Base-by-base conservation (phyloP, 495 filamentous ascomycete species). In the Penicillium manginii region DNA sequence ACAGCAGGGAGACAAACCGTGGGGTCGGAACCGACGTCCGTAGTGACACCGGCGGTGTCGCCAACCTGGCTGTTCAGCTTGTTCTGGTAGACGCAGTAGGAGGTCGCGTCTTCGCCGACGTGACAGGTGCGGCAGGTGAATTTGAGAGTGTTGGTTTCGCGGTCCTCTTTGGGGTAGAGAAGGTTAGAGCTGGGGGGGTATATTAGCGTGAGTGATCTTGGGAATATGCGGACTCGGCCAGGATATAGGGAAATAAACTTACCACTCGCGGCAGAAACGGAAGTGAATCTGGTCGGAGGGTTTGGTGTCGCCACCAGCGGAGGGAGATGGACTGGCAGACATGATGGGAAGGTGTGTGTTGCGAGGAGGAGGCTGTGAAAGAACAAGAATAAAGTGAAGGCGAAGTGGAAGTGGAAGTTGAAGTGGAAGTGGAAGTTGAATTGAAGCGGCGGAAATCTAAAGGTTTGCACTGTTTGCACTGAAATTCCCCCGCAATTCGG, bases 231-330 rank as follows among this genome's bases (percentile, higher is more conserved):
- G 40, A 17, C 22, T 14, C 17, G 3, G 4, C 19, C 11, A 22
- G 35, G 35, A 15, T 18, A 37, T 63, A 35, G 22, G 26, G n/a
- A 5, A 21, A 54, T 33, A 19, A 12, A 54, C 79, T 57, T 75
- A 89, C 88, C 94, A 98, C 82, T 98, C 94, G 56, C 90, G 88
- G 78, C 94, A 98, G 84, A 98, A 98, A 58, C 89, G 87, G 80
- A 98, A 98, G 33, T 91, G 89, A 69, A 97, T 90, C 73, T 93
- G 91, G 68, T 92, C 90, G 54, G 77, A 81, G 74, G 78, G 80
- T 71, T 84, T 87, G 62, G 59, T 57, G 32, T 83, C 81, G 51
- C 78, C 81, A 65, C 73, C 78, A 39, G 78, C 71, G 62, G 82
- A 81, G 19, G 87, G 80, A 40, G 83, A 77, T 22, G 77, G 88